Conservation (phyloP, 768 basidiomycete genomes). For the Cubamyces lactineus region DNA sequence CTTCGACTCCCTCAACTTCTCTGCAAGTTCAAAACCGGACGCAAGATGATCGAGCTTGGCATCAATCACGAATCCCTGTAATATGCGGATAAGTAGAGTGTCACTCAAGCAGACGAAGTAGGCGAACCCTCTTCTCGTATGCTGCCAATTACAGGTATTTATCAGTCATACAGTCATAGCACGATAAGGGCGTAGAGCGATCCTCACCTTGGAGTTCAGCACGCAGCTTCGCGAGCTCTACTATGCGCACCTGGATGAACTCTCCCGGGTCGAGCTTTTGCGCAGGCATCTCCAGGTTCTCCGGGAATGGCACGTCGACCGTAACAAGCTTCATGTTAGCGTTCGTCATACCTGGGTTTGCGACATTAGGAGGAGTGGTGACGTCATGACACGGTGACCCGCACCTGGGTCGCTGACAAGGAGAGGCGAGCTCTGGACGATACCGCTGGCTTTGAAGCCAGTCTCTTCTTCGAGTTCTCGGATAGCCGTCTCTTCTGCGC, state of each 20-base stretch:
- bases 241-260: conserved; percentile 72
- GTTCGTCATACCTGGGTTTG: conserved; percentile 78
- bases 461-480: conserved; percentile 95
- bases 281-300: conserved; percentile 65
- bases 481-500: conserved; percentile 76
- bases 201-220: conserved; percentile 65
- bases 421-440: conserved; percentile 65
- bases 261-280: conserved; percentile 88
- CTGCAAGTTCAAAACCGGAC: conserved; percentile 64
- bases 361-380: neutral
- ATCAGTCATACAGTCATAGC: no score
- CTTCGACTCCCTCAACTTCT: conserved; percentile 34
- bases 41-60: conserved; percentile 80
- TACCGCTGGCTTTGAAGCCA: conserved; percentile 70
- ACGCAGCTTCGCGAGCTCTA: conserved; percentile 67
- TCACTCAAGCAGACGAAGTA: neutral
- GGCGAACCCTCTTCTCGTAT: conserved; percentile 57
- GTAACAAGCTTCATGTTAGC: conserved; percentile 91
- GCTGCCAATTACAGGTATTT: conserved; percentile 39
- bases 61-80: conserved; percentile 61
- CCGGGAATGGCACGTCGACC: conserved; percentile 68
- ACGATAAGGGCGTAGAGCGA: neutral
- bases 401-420: conserved; percentile 75
- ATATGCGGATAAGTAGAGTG: neutral
- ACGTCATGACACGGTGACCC: conserved; percentile 15